A percentile compares a stretch with the other conserved stretches of the same genome.
These are phyloP conservation scores for Silene conica DNA, from an alignment of 148 eudicot genomes.

Conservation along the genomic window DNA sequence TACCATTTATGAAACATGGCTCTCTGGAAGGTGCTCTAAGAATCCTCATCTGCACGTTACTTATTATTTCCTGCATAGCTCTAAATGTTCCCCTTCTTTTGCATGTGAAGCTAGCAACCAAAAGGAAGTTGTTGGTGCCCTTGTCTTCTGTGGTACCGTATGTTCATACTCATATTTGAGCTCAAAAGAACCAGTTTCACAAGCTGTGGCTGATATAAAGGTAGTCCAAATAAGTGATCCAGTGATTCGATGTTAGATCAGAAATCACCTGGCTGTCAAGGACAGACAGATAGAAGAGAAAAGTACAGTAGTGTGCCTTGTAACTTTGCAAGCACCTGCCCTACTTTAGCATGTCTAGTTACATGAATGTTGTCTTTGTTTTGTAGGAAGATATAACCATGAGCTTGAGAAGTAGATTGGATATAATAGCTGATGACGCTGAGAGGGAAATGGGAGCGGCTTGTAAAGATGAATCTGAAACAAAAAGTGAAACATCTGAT, in stretches of 20 bases:
- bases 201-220: conserved; percentile 92
- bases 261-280: neutral
- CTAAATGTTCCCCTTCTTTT: conserved; percentile 14
- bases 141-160: conserved; percentile 62
- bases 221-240: conserved; percentile 27
- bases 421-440: conserved; percentile 73
- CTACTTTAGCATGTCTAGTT: neutral
- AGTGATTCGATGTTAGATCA: neutral
- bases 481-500: conserved; percentile 27
- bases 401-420: conserved; percentile 77
- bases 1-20: conserved; percentile 68
- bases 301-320: neutral
- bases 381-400: conserved; percentile 71
- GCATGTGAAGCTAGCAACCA: conserved; percentile 68
- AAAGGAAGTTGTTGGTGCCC: conserved; percentile 69
- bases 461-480: conserved; percentile 34
- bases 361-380: conserved; percentile 9
- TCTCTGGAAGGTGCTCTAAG: conserved; percentile 60
- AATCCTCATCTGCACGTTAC: conserved; percentile 9
- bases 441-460: conserved; percentile 40
- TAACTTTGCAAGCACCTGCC: conserved; percentile 6
- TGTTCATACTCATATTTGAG: conserved; percentile 75
- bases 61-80: neutral
- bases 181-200: conserved; percentile 77
- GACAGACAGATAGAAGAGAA: neutral